Evolutionary conservation across 2,329 filamentous ascomycete species (phyloP).

Genomic region (Sclerotinia sclerotiorum): DNA sequence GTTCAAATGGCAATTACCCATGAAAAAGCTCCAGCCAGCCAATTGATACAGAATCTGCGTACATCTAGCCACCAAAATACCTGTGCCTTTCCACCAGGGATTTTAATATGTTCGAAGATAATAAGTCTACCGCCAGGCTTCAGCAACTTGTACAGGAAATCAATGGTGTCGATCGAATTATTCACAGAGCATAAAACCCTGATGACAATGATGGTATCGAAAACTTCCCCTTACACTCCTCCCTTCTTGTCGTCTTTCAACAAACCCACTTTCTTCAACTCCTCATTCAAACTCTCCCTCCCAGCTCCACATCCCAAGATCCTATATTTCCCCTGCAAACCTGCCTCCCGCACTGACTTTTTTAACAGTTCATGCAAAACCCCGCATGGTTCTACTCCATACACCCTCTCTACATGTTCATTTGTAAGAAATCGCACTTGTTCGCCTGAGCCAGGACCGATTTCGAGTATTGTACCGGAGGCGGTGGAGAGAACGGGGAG

Average conservation of each 20-base stretch:
- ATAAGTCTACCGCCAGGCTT: not conserved
- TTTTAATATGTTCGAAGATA: not conserved
- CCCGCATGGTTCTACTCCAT: not conserved
- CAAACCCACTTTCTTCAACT: not conserved
- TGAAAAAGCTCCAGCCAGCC: constrained; percentile 4
- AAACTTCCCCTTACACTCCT: not conserved
- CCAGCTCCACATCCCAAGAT: not conserved
- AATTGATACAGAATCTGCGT: not conserved
- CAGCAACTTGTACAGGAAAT: not conserved
- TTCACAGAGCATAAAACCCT: not conserved
- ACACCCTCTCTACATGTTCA: not conserved
- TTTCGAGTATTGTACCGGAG: not conserved
- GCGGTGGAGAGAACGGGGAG: not conserved
- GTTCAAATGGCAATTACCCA: constrained; percentile 6
- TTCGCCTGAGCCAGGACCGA: not conserved
- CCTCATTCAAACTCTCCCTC: not conserved
- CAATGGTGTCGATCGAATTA: not conserved
- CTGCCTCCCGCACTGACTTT: too few species aligned
- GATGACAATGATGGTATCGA: not conserved
- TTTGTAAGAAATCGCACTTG: not conserved
- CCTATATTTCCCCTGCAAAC: not conserved
- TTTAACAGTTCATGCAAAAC: not conserved
- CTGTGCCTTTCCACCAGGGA: not conserved
- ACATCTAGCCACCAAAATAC: not conserved
- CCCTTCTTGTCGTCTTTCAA: not conserved